These are phyloP conservation scores for Papiliotrema flavescens DNA, from an alignment of 1,284 basidiomycete genomes.

Conservation along the genomic window DNA sequence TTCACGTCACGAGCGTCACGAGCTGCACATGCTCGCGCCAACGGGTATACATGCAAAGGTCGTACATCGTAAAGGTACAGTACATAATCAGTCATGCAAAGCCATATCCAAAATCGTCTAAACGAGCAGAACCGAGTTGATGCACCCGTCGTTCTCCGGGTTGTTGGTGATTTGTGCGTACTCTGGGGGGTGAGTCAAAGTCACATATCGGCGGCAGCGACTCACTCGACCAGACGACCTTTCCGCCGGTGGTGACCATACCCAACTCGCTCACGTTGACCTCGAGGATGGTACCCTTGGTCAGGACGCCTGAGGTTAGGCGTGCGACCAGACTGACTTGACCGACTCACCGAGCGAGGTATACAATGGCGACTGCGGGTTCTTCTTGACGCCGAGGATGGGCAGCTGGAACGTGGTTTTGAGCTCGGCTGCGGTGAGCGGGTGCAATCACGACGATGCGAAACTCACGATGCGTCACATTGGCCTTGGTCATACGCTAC, in stretches of 20 bases:
- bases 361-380: slow-evolving; percentile 98
- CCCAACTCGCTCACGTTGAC: slow-evolving; percentile 97
- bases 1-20: no score
- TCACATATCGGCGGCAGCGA: slow-evolving; percentile 4
- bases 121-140: slow-evolving; percentile 76
- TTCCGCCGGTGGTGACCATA: slow-evolving; percentile 98
- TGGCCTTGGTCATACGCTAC: slow-evolving; percentile 92
- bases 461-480: slow-evolving; percentile 92
- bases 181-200: slow-evolving; percentile 53
- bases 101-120: slow-evolving; percentile 12
- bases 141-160: slow-evolving; percentile 94
- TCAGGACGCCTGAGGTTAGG: slow-evolving; percentile 71
- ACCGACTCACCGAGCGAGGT: slow-evolving; percentile 54
- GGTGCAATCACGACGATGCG: not conserved
- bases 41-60: slow-evolving; percentile 5
- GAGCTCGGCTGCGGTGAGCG: slow-evolving; percentile 66
- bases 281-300: slow-evolving; percentile 97
- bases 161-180: slow-evolving; percentile 97
- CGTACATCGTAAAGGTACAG: slow-evolving; percentile 4
- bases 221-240: slow-evolving; percentile 64
- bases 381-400: slow-evolving; percentile 98
- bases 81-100: not conserved
- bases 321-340: not conserved
- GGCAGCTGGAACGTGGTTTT: slow-evolving; percentile 99
- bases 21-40: no score